Evolutionary conservation across 1,284 basidiomycete genomes (phyloP), one percentile per base, ranked within the genome.

Genomic region (Puccinia triticina): DNA sequence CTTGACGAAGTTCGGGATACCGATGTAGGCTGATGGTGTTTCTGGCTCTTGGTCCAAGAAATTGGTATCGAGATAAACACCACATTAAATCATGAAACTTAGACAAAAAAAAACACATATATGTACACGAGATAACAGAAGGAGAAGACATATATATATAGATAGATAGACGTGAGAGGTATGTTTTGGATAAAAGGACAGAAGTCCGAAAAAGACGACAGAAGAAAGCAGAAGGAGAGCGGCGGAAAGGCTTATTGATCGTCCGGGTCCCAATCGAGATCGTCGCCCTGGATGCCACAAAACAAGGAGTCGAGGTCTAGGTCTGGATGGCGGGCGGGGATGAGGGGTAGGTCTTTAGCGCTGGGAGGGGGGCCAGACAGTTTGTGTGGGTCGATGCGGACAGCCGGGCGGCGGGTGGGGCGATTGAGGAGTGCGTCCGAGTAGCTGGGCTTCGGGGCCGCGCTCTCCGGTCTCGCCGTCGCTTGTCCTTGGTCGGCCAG

Each of bases 201-300:
- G 18, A 50, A 7, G 2, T 50, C 48, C n/a, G n/a, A n/a, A n/a
- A n/a, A 50, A 50, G 48, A 50, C 48, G 48, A 50, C 48, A 50
- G 48, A 50, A 50, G 18, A 50, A 18, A 50, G 18, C 48, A 69
- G 4, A 48, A 48, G 37, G 21, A 29, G 7, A 26, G n/a, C n/a
- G n/a, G n/a, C 21, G 16, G 29, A 21, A n/a, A 34, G 21, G n/a
- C 23, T 23, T 43, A 48, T 48, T 69, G 43, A 26, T 69, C 66
- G 66, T 69, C 26, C 1, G 66, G 66, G 26, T 69, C 66, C 66
- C 66, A 69, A 46, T 69, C 66, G 5, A 69, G 26, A 46, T 69
- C 66, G 21, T 43, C 21, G 11, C 37, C 66, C 5, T 43, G 21
- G 40, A 69, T 43, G 2, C 66, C 66, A 18, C 21, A 43, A 32